Evolutionary conservation across 129 eudicot genomes (phyloP).

Genomic region (Flaveria ramosissima): DNA sequence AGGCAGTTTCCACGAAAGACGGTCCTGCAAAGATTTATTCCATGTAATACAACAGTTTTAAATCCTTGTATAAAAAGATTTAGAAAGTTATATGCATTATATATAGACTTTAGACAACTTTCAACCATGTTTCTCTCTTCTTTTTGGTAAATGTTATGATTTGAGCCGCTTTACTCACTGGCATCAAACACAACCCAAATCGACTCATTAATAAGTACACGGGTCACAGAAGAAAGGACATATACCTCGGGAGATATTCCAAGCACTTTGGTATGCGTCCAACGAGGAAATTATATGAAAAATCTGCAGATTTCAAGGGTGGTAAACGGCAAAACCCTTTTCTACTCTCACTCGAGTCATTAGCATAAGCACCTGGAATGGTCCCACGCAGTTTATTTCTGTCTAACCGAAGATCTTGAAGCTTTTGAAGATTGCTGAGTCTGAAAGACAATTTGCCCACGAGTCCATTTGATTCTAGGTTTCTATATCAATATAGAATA

Average conservation of each 20-base stretch:
- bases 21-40: constrained; percentile 43
- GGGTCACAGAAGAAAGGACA: neutral
- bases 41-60: neutral
- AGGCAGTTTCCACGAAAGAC: constrained; percentile 92
- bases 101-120: neutral
- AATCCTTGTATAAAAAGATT: neutral
- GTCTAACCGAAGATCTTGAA: constrained; percentile 82
- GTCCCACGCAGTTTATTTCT: constrained; percentile 77
- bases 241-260: constrained; percentile 71
- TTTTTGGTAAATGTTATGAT: neutral
- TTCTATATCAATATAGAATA: constrained; percentile 45
- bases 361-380: constrained; percentile 38
- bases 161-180: neutral
- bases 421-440: constrained; percentile 63
- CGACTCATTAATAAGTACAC: neutral
- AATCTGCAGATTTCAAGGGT: constrained; percentile 63
- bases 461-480: constrained; percentile 84
- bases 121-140: neutral
- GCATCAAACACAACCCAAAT: neutral
- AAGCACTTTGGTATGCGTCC: constrained; percentile 87
- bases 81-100: too few species aligned
- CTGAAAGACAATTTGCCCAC: constrained; percentile 71
- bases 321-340: constrained; percentile 76
- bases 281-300: constrained; percentile 71
- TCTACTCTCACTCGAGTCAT: constrained; percentile 42